A percentile compares a stretch with the other conserved stretches of the same genome.
These are phyloP conservation scores for Apiospora phragmitis DNA, from an alignment of 2,329 filamentous ascomycete genomes.

Conservation along the genomic window DNA sequence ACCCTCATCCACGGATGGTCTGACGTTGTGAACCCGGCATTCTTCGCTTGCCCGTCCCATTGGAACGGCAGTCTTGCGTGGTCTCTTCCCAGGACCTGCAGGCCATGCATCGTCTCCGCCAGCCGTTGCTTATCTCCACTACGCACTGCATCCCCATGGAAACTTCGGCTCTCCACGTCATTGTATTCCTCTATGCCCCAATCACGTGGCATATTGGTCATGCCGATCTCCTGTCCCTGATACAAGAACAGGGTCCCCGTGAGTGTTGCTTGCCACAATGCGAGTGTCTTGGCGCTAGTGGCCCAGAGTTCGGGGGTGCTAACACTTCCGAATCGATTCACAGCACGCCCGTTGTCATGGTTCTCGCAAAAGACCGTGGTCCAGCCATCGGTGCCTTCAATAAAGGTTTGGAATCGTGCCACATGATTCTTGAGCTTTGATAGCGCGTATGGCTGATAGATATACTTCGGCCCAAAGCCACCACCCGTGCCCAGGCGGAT, in stretches of 20 bases:
- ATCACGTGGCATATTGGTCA: conserved; percentile 53
- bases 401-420: conserved; percentile 49
- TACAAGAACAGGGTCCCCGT: conserved; percentile 59
- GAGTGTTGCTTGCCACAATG: conserved; percentile 48
- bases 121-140: conserved; percentile 37
- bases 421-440: conserved; percentile 45
- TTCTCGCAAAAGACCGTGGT: conserved; percentile 64
- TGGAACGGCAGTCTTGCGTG: conserved; percentile 67
- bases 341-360: conserved; percentile 60
- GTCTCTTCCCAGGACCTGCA: conserved; percentile 62
- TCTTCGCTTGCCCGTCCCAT: conserved; percentile 54
- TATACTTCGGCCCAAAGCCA: conserved; percentile 45
- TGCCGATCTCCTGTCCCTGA: conserved; percentile 63
- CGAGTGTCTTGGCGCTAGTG: conserved; percentile 52
- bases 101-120: conserved; percentile 47
- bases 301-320: conserved; percentile 44
- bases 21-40: conserved; percentile 60
- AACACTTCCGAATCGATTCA: conserved; percentile 54
- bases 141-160: conserved; percentile 46
- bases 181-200: conserved; percentile 56
- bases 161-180: conserved; percentile 54
- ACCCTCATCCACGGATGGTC: conserved; percentile 67
- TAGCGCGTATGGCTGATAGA: conserved; percentile 50
- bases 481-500: conserved; percentile 56
- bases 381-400: conserved; percentile 53